A percentile compares a stretch with the other conserved stretches of the same genome.
phyloP scores from a whole-genome alignment of 768 basidiomycete genomes.

The Pholiota conissans region DNA sequence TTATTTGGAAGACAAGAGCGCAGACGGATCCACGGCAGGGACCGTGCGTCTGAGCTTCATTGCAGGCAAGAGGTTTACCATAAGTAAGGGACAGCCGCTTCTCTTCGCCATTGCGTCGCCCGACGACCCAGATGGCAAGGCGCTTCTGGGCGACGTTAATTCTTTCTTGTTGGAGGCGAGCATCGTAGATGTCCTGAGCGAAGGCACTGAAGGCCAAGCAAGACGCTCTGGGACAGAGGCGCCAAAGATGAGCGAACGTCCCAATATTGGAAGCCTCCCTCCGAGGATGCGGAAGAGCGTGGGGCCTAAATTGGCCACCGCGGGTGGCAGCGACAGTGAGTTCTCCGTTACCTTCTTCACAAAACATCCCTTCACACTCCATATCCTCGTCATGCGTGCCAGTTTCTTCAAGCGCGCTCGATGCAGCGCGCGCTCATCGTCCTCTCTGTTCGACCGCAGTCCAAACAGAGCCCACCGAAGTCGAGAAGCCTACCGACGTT shows the following conservation, averaged over 20 bases:
- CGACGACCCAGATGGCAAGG: constrained; percentile 13
- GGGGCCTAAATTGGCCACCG: constrained; percentile 12
- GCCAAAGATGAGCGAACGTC: constrained; percentile 1
- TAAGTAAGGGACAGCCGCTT: constrained; percentile 72
- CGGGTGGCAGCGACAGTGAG: constrained; percentile 12
- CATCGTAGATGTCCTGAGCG: constrained; percentile 36
- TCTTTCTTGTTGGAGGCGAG: constrained; percentile 62
- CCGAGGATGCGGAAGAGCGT: constrained; percentile 26
- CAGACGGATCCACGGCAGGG: constrained; percentile 36
- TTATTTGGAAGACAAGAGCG: constrained; percentile 42
- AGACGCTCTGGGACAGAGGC: constrained; percentile 1
- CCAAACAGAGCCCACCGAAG: constrained; percentile 20
- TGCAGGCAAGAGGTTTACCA: constrained; percentile 67
- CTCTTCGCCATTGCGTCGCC: constrained; percentile 56
- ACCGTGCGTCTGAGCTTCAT: constrained; percentile 62
- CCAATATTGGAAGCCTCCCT: constrained; percentile 19
- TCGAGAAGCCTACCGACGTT: constrained; percentile 6
- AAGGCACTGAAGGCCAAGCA: constrained; percentile 14
- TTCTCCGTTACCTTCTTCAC: background rate
- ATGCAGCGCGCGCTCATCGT: constrained; percentile 22
- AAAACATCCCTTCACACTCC: background rate
- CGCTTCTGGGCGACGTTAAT: constrained; percentile 47
- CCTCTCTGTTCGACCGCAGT: constrained; percentile 19
- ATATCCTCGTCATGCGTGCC: constrained; percentile 9
- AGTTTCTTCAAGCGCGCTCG: constrained; percentile 16